These are phyloP conservation scores for Trichoderma endophyticum DNA, from an alignment of 2,329 filamentous ascomycete species.

Conservation along the genomic window DNA sequence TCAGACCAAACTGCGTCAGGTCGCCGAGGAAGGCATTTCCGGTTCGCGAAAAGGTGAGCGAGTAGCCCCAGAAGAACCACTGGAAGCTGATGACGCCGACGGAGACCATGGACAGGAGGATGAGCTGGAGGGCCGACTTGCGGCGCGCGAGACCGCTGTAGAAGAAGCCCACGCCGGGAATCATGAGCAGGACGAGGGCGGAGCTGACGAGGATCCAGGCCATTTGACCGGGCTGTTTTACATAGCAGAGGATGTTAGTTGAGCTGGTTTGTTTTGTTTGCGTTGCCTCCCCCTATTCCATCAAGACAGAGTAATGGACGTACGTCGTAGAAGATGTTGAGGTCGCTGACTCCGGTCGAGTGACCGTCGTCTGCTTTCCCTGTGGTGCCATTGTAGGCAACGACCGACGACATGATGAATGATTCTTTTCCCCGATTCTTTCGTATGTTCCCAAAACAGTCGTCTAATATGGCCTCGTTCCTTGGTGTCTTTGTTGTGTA, in stretches of 20 bases:
- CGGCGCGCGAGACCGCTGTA: conserved; percentile 86
- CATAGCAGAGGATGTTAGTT: neutral
- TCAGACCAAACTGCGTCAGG: conserved; percentile 77
- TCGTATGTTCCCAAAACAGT: neutral
- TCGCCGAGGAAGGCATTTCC: conserved; percentile 77
- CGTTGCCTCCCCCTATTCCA: neutral
- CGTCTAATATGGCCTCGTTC: neutral
- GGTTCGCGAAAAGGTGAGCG: conserved; percentile 76
- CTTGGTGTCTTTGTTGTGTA: neutral
- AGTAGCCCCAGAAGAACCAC: conserved; percentile 97
- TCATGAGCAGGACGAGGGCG: conserved; percentile 85
- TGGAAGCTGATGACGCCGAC: conserved; percentile 79
- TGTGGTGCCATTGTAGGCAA: conserved; percentile 49
- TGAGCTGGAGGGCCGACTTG: conserved; percentile 82
- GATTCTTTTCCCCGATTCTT: neutral
- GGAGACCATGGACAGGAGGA: conserved; percentile 82
- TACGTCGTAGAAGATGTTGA: conserved; percentile 84
- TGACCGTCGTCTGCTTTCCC: conserved; percentile 51
- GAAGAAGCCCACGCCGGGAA: conserved; percentile 91
- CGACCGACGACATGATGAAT: conserved; percentile 28
- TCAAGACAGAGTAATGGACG: conserved; percentile 26
- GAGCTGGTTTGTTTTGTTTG: neutral
- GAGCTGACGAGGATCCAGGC: conserved; percentile 75
- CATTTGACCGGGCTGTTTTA: conserved; percentile 68
- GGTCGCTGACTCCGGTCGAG: conserved; percentile 56